A percentile compares a stretch with the other conserved stretches of the same genome.
Evolutionary conservation across 169 alveolate species (phyloP).

Genomic region (Plasmodium vivax): DNA sequence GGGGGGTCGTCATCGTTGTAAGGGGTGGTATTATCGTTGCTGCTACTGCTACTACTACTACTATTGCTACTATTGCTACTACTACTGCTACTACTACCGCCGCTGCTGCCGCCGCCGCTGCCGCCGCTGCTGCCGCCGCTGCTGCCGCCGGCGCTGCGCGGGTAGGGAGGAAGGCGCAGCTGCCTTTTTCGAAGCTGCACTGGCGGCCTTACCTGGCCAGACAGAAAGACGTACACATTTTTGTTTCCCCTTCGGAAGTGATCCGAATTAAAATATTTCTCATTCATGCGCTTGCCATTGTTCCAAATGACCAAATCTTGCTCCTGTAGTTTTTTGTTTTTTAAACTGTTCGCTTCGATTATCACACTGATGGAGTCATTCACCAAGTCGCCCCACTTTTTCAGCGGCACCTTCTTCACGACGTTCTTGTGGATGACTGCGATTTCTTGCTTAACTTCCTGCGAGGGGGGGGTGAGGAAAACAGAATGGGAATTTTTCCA

Average conservation of each 20-base stretch:
- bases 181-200: neutral
- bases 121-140: too few relatives aligned
- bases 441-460: neutral
- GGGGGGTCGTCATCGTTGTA: neutral
- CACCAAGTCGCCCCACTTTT: slow-evolving; percentile 11
- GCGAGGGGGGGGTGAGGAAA: neutral
- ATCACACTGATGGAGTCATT: slow-evolving; percentile 28
- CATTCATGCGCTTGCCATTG: slow-evolving; percentile 24
- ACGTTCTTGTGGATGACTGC: slow-evolving; percentile 14
- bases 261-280: slow-evolving; percentile 3
- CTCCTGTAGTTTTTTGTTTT: neutral
- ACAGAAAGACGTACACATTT: slow-evolving; percentile 2
- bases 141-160: too few relatives aligned
- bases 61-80: too few relatives aligned
- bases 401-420: neutral
- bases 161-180: too few relatives aligned
- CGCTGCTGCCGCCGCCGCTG: too few relatives aligned
- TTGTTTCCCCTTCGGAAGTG: neutral
- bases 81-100: too few relatives aligned
- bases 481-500: too few relatives aligned
- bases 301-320: slow-evolving; percentile 27
- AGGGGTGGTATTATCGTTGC: too few relatives aligned
- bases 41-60: too few relatives aligned
- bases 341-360: slow-evolving; percentile 5
- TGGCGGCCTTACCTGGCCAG: neutral